Evolutionary conservation across 2,329 filamentous ascomycete species (phyloP).

Genomic region (Colletotrichum siamense): DNA sequence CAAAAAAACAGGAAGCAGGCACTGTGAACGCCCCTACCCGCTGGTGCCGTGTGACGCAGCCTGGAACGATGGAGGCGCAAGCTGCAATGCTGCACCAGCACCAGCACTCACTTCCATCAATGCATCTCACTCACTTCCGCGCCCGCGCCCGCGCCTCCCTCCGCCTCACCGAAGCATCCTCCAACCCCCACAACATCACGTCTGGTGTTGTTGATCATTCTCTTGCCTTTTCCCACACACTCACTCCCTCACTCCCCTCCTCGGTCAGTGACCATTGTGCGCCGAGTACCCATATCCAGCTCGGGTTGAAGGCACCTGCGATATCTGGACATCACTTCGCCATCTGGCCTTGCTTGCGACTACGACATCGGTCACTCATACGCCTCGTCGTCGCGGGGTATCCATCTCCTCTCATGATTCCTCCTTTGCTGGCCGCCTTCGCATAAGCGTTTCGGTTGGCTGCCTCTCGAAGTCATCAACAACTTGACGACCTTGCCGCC

Average conservation of each 20-base stretch:
- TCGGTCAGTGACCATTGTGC: not conserved
- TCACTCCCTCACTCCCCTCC: not conserved
- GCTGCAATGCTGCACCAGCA: not conserved
- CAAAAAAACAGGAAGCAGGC: not conserved
- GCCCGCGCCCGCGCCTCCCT: not conserved
- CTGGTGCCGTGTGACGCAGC: constrained; percentile 6
- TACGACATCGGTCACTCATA: not conserved
- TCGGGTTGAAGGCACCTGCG: not conserved
- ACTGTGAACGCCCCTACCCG: not conserved
- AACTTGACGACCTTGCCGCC: not conserved
- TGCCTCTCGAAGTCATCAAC: not conserved
- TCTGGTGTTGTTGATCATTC: not conserved
- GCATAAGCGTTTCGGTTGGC: not conserved
- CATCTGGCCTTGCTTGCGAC: not conserved
- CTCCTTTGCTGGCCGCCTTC: not conserved
- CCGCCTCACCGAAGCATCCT: not conserved
- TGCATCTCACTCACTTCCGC: not conserved
- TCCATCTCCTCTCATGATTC: not conserved
- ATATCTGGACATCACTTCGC: not conserved
- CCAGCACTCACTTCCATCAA: not conserved
- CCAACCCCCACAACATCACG: not conserved
- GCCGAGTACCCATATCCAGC: not conserved
- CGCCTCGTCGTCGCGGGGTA: not conserved
- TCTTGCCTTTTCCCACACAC: not conserved
- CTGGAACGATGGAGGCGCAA: constrained; percentile 19